phyloP scores from a whole-genome alignment of 2,329 filamentous ascomycete genomes.

The Keithomyces neogunnii region DNA sequence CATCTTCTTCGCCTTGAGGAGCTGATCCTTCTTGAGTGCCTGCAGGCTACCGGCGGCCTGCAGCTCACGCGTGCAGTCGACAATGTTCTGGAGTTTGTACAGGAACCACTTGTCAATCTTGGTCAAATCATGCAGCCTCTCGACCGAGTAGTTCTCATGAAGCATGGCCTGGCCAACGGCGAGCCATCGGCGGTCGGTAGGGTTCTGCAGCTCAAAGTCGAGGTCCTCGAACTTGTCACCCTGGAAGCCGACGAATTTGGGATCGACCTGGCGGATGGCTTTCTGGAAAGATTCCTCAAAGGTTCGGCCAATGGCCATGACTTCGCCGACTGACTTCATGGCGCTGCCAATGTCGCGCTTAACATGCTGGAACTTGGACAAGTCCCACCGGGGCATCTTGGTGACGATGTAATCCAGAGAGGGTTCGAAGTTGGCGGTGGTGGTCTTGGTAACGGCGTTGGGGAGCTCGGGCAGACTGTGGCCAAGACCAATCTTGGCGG shows the following conservation, averaged over 20 bases:
- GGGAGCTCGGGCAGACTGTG: slow-evolving; percentile 92
- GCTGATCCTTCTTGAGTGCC: slow-evolving; percentile 77
- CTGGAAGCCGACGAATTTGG: slow-evolving; percentile 85
- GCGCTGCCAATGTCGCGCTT: slow-evolving; percentile 94
- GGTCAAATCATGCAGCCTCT: slow-evolving; percentile 83
- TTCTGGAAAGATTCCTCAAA: slow-evolving; percentile 99
- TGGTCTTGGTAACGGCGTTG: slow-evolving; percentile 97
- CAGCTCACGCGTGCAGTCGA: slow-evolving; percentile 79
- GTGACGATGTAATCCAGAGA: slow-evolving; percentile 96
- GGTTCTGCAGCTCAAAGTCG: slow-evolving; percentile 82
- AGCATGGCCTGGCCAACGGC: slow-evolving; percentile 97
- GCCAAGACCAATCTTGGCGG: slow-evolving; percentile 94
- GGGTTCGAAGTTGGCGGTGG: slow-evolving; percentile 97
- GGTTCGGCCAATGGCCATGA: slow-evolving; percentile 97
- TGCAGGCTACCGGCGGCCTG: slow-evolving; percentile 75
- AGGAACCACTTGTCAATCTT: slow-evolving; percentile 99
- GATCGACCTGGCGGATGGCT: slow-evolving; percentile 94
- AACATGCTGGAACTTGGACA: slow-evolving; percentile 98
- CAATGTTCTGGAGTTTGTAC: slow-evolving; percentile 96
- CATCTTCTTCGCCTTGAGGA: slow-evolving; percentile 91
- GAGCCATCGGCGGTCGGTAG: slow-evolving; percentile 93
- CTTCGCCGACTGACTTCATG: slow-evolving; percentile 98
- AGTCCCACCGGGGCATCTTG: slow-evolving; percentile 97
- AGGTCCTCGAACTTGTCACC: slow-evolving; percentile 91
- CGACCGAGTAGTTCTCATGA: slow-evolving; percentile 90